Evolutionary conservation across 1,284 basidiomycete genomes (phyloP).

Genomic region (Fomitopsis betulina): DNA sequence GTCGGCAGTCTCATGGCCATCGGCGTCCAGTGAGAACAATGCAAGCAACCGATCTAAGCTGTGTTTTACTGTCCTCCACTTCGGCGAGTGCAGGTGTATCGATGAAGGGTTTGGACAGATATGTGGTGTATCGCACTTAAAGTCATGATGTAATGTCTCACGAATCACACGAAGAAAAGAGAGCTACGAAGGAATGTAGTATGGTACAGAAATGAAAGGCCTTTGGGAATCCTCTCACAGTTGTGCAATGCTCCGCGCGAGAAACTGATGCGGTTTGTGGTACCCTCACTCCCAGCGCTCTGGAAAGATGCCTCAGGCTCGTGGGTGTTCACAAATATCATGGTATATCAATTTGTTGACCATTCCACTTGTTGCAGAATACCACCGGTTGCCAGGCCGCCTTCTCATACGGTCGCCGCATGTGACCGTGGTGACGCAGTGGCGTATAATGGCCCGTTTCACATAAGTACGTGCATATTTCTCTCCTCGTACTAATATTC

Average conservation of each 20-base stretch:
- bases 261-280: too few species aligned
- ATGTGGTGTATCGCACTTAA: conserved; percentile 1
- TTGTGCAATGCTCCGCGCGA: too few species aligned
- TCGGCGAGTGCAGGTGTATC: conserved; percentile 1
- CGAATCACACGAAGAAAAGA: neutral
- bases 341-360: too few species aligned
- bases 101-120: neutral
- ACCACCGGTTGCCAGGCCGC: neutral
- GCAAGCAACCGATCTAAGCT: neutral
- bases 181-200: neutral
- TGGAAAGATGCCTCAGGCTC: too few species aligned
- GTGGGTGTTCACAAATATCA: too few species aligned
- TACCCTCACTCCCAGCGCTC: too few species aligned
- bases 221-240: neutral
- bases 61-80: neutral
- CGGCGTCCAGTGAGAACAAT: conserved; percentile 11
- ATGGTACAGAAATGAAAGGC: neutral
- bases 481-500: too few species aligned
- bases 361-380: neutral
- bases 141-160: neutral
- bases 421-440: neutral
- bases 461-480: neutral
- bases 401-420: neutral
- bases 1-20: conserved; percentile 43
- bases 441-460: neutral